A percentile compares a stretch with the other conserved stretches of the same genome.
phyloP scores from a whole-genome alignment of 441 rosid species.

The Macaranga tanarius region DNA sequence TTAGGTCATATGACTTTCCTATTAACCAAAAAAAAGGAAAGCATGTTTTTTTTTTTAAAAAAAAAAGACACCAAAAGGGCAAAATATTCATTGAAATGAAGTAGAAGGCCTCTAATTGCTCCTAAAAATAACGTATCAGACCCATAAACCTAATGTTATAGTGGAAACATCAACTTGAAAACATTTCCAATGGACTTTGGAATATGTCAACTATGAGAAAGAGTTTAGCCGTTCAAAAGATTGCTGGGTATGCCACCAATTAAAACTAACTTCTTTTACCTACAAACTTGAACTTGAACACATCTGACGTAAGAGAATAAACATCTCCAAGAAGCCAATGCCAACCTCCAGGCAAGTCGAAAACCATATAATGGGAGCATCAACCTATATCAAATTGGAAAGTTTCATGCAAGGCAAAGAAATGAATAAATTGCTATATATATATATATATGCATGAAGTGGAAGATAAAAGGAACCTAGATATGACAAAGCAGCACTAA shows the following conservation, averaged over 20 bases:
- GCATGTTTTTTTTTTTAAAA: too few relatives aligned
- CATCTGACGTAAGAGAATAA: slow-evolving; percentile 40
- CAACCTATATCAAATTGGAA: slow-evolving; percentile 42
- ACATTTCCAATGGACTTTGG: neutral
- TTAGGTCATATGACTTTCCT: too few relatives aligned
- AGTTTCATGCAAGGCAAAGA: slow-evolving; percentile 8
- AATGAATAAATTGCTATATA: neutral
- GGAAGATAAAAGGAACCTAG: neutral
- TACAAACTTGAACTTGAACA: slow-evolving; percentile 37
- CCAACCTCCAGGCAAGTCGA: slow-evolving; percentile 45
- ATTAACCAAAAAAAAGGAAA: too few relatives aligned
- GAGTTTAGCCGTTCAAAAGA: neutral
- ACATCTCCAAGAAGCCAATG: slow-evolving; percentile 43
- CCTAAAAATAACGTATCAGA: slow-evolving; percentile 2
- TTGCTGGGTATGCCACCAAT: neutral
- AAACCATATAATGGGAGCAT: slow-evolving; percentile 55
- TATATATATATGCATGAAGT: neutral
- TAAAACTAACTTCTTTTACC: slow-evolving; percentile 40
- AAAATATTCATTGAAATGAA: neutral
- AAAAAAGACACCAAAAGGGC: too few relatives aligned
- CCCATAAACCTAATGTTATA: neutral
- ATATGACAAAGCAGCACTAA: neutral
- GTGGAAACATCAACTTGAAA: neutral
- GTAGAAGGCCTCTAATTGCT: neutral
- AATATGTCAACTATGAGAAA: neutral